Base-by-base conservation (phyloP, 257 asterid genomes). In the Solanum paucissectum region DNA sequence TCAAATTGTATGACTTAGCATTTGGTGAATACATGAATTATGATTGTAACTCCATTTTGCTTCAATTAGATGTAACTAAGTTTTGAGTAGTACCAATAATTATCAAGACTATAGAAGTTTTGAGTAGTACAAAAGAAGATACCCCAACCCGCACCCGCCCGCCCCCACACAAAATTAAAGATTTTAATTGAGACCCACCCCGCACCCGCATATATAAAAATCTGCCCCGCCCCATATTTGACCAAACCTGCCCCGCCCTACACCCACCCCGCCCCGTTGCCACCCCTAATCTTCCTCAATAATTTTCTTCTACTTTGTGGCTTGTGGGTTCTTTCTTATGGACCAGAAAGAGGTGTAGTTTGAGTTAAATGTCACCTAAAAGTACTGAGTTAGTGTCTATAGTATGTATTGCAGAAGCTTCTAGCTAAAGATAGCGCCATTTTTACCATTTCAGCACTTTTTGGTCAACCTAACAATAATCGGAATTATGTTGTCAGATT, bases 401-500 rank as follows among this genome's bases (percentile, higher is more conserved):
- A 44, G 66, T 46, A 46, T 82, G 20, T 44, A 82, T 29, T 82
- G 69, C 60, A 18, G 69, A 82, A 82, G 40, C 21, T 49, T 49
- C 40, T 82, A 20, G 44, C 44, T 29, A 29, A 82, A 32, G 34
- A 9, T 66, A 27, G 14, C 38, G 58, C 69, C 38, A 74, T 72
- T 10, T 14, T 33, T 44, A 38, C 21, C 73, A n/a, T 32, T 25
- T 66, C 71, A 44, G 25, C 40, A 32, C 74, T 49, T 38, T 69
- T 74, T 88, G 85, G 42, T 88, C 82, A 55, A 87, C 89, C 42
- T 46, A 49, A 82, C 42, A 29, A 10, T 49, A 29, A 49, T 29
- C 13, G 27, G 85, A 44, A 29, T 88, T 88, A 86, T 86, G 87
- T 91, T 87, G 84, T 73, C 98, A 97, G 99, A 96, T 97, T 92